These are phyloP conservation scores for Cryptococcus sp. DNA, from an alignment of 1,284 basidiomycete species.

Conservation along the genomic window DNA sequence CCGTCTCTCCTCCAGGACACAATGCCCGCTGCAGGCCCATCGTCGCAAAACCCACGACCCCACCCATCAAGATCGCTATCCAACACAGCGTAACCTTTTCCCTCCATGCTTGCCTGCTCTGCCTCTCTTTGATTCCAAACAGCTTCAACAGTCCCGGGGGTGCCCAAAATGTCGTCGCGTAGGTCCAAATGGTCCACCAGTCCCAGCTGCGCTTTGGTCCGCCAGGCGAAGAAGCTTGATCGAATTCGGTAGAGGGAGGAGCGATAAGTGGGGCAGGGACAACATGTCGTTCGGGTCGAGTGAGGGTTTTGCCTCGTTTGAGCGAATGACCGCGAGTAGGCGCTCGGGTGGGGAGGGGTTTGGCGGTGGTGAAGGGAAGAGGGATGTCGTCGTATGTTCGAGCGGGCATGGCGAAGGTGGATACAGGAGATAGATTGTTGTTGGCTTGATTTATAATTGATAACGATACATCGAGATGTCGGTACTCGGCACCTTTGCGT, in stretches of 20 bases:
- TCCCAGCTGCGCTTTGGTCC: constrained; percentile 50
- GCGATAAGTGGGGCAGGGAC: constrained; percentile 92
- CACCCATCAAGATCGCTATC: constrained; percentile 74
- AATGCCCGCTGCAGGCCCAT: constrained; percentile 90
- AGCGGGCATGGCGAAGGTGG: too few species aligned
- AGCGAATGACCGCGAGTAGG: constrained; percentile 31
- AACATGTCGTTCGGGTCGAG: constrained; percentile 87
- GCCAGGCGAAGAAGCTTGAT: constrained; percentile 13
- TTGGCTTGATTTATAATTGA: too few species aligned
- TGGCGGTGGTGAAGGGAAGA: constrained; percentile 36
- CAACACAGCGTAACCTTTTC: constrained; percentile 94
- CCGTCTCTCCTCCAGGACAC: constrained; percentile 58
- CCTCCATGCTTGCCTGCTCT: constrained; percentile 85
- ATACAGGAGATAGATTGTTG: too few species aligned
- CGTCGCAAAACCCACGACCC: constrained; percentile 80
- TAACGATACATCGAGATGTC: too few species aligned
- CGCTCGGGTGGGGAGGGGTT: constrained; percentile 29
- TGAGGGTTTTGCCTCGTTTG: constrained; percentile 83
- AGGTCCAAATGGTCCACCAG: constrained; percentile 77
- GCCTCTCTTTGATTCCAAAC: constrained; percentile 70
- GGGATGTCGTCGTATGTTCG: constrained; percentile 28
- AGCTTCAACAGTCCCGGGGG: constrained; percentile 67
- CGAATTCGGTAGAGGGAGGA: constrained; percentile 52
- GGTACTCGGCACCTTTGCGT: too few species aligned
- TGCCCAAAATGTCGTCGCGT: constrained; percentile 84